Percentiles rank a stretch among this genome's conserved stretches.
Evolutionary conservation across 2,329 filamentous ascomycete species (phyloP).

Genomic region (Aspergillus sojae): DNA sequence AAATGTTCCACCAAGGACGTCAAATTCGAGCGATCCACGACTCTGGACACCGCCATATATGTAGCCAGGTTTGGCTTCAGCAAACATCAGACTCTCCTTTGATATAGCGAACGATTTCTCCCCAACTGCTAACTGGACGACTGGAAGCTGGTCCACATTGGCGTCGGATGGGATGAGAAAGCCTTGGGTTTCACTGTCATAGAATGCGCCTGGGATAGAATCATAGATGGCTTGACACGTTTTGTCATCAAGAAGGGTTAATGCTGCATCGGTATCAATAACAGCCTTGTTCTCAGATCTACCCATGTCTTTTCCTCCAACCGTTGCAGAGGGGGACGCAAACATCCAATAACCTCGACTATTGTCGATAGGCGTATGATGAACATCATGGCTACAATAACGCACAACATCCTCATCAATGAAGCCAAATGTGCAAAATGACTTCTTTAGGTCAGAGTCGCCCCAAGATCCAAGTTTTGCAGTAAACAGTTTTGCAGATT

Average conservation of each 20-base stretch:
- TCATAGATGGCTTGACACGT: slow-evolving; percentile 65
- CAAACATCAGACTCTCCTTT: slow-evolving; percentile 65
- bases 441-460: slow-evolving; percentile 53
- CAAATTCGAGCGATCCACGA: slow-evolving; percentile 60
- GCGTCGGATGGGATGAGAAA: slow-evolving; percentile 64
- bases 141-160: slow-evolving; percentile 58
- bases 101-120: slow-evolving; percentile 62
- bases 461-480: slow-evolving; percentile 62
- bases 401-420: slow-evolving; percentile 66
- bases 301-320: slow-evolving; percentile 59
- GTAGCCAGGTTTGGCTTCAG: slow-evolving; percentile 56
- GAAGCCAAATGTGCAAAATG: slow-evolving; percentile 74
- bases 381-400: slow-evolving; percentile 56
- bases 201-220: slow-evolving; percentile 63
- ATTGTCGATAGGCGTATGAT: slow-evolving; percentile 65
- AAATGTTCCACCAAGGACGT: slow-evolving; percentile 67
- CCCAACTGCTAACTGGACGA: slow-evolving; percentile 66
- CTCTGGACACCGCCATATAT: slow-evolving; percentile 69
- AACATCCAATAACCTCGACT: slow-evolving; percentile 71
- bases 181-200: slow-evolving; percentile 61
- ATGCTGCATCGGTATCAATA: slow-evolving; percentile 71
- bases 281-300: slow-evolving; percentile 66
- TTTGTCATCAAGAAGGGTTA: slow-evolving; percentile 65
- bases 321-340: slow-evolving; percentile 56
- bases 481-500: slow-evolving; percentile 62